Conservation (phyloP, 1,284 basidiomycete species). For the Marasmius tenuissimus region DNA sequence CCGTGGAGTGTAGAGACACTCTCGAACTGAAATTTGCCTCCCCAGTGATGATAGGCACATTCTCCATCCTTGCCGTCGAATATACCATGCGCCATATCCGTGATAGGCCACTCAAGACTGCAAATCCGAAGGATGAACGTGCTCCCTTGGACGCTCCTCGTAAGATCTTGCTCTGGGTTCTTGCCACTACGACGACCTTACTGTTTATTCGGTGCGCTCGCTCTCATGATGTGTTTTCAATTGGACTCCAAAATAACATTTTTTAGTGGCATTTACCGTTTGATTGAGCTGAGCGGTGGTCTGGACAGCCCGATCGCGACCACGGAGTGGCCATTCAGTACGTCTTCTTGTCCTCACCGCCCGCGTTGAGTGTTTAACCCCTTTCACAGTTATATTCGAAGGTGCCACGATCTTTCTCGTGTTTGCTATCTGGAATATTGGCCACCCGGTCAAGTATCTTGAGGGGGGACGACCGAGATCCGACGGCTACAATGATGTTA, state of each 20-base stretch:
- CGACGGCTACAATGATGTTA: too few species aligned
- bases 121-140: not conserved
- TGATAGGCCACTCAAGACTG: not conserved
- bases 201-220: constrained; percentile 6
- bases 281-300: constrained; percentile 9
- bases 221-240: too few species aligned
- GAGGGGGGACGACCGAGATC: too few species aligned
- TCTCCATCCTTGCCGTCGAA: not conserved
- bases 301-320: constrained; percentile 4
- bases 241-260: not conserved
- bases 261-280: constrained; percentile 7
- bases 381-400: constrained; percentile 6
- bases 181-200: constrained; percentile 1
- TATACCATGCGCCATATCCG: not conserved
- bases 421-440: constrained; percentile 10
- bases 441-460: not conserved
- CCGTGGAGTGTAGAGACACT: too few species aligned
- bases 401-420: constrained; percentile 3
- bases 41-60: not conserved
- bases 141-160: not conserved
- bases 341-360: not conserved
- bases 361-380: not conserved
- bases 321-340: constrained; percentile 11
- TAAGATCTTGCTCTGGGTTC: not conserved
- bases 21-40: not conserved